Base-by-base conservation (phyloP, 192 early-diverging fungal species). In the Dissophora globulifera region DNA sequence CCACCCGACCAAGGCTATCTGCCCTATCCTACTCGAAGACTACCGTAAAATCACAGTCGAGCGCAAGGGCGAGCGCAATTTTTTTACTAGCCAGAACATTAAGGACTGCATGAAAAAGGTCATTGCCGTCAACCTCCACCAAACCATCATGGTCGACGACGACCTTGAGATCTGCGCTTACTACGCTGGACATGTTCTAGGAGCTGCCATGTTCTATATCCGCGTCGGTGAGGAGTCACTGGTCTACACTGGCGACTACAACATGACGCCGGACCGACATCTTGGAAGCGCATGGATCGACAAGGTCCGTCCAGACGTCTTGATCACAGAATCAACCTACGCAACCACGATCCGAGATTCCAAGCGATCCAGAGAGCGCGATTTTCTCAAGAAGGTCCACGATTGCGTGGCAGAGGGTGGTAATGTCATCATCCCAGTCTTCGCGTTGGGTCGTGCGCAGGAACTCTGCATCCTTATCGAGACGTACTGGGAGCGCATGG, bases 321-420 rank as follows among this genome's bases (percentile, higher is more conserved):
- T 99, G 25, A 97, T 99, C 58, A 98, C 97, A 13, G 97, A 99
- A 79, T 89, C 92, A 25, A 99, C 97, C 1, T 99, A 99, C 79
- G 96, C 94, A 22, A 97, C 97, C 16, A 96, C 93, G 6, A 96
- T 94, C 50, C 92, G 97, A 52, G 93, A 95, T 53, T 96, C 95
- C 10, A 98, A 97, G 58, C 85, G 97, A 31, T 84, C 93, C 9
- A 84, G 96, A 45, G 97, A 98, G 82, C 87, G 92, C 27, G 95
- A 96, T 47, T 99, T 99, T 79, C 78, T 98, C 22, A 89, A 91
- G 67, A 96, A 95, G 66, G 91, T 93, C 7, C 91, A 93, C 66
- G 85, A 88, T 52, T 93, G 92, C 67, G 91, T 95, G 0, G 57
- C 69, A 4, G 81, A 84, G 6, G 91, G 92, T 17, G 95, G 95